Evolutionary conservation across 129 eudicot species (phyloP).

Genomic region (Pulicaria dysenterica): DNA sequence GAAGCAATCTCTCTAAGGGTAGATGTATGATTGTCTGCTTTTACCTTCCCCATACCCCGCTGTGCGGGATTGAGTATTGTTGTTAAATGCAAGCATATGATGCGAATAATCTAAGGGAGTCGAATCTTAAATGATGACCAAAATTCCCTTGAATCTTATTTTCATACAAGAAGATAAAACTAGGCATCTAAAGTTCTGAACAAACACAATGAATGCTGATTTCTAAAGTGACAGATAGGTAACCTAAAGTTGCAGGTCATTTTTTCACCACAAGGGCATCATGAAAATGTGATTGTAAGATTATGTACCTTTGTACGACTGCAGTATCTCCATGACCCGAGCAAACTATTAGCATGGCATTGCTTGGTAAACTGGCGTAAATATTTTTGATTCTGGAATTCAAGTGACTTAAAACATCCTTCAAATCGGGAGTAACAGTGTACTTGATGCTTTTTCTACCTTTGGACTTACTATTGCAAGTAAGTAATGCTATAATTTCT

Average conservation of each 20-base stretch:
- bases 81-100: too few relatives aligned
- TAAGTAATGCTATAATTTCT: slow-evolving; percentile 80
- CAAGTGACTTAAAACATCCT: slow-evolving; percentile 59
- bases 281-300: background rate
- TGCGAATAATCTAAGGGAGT: too few relatives aligned
- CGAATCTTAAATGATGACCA: too few relatives aligned
- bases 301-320: slow-evolving; percentile 68
- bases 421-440: slow-evolving; percentile 59
- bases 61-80: too few relatives aligned
- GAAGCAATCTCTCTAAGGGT: too few relatives aligned
- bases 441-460: slow-evolving; percentile 51
- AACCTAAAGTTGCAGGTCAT: background rate
- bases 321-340: slow-evolving; percentile 98
- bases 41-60: too few relatives aligned
- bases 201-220: background rate
- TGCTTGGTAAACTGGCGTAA: slow-evolving; percentile 63
- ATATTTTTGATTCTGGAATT: slow-evolving; percentile 56
- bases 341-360: slow-evolving; percentile 87
- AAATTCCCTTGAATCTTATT: too few relatives aligned
- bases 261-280: background rate
- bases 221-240: background rate
- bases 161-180: too few relatives aligned
- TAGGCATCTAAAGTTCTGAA: background rate
- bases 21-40: too few relatives aligned
- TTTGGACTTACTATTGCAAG: slow-evolving; percentile 56